Base-by-base conservation (phyloP, 352 stramenopile genomes). In the Plasmopara halstedii region DNA sequence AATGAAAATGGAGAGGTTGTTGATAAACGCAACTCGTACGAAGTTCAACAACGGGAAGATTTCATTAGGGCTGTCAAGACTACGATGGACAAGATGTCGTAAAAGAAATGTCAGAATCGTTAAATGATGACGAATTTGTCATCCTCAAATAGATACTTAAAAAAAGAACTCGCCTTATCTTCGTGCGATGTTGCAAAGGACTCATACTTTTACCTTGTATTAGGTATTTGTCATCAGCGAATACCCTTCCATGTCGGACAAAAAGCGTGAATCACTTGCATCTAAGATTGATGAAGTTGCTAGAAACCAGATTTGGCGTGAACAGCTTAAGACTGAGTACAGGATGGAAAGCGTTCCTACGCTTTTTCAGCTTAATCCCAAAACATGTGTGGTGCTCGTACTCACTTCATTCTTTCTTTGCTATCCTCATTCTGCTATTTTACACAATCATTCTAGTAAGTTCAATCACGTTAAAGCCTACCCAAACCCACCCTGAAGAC, bases 251-350 rank as follows among this genome's bases (percentile, higher is more conserved):
- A 86, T 86, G 74, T 51, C 74, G 9, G 74, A 86, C 58, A 86
- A 86, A 46, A 87, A 87, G 55, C 70, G 70, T 27, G 76, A 88
- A 38, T 85, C 77, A 14, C 64, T 80, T 32, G 66, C 67, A n/a
- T 85, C 73, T 45, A 89, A 87, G 62, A 88, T 83, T 46, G 80
- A 88, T 59, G 80, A 92, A 54, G 80, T 92, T 42, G 73, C 77
- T 21, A 70, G 73, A 42, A 92, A 92, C 53, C 80, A 92, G 66
- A 92, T 92, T 59, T 92, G 77, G 77, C 77, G 80, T n/a, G 80
- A 92, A 53, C 80, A 89, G 39, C 70, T 92, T 46, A 85, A 84
- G 53, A 88, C 79, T 25, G 80, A 92, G 40, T 87, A 89, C 56
- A 54, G 74, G 43, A 76, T 83, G 58, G 80, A 92, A 49, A 77